Base-by-base conservation (phyloP, 129 eudicot genomes). In the Silybum marianum region DNA sequence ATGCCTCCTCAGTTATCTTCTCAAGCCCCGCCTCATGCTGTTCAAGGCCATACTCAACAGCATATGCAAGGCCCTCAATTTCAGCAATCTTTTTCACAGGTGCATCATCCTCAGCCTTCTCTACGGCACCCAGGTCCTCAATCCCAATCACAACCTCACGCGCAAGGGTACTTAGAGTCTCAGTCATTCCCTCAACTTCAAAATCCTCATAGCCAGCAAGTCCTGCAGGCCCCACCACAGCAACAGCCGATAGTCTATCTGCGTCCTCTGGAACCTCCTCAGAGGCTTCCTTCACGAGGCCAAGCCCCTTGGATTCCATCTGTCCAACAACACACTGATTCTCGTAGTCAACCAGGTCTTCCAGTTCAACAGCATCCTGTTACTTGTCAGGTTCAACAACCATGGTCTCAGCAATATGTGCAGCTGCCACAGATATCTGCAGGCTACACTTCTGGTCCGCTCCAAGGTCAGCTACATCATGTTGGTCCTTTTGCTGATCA, bases 31-130 rank as follows among this genome's bases (percentile, higher is more conserved):
- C 80, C 88, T 10, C 40, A 70, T 28, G 73, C 86, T 16, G 67
- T 74, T 32, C 93, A 85, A 79, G 78, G 90, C 69, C 87, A 79
- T 39, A 26, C 73, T 2, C 90, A 88, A 71, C 89, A 72, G 44
- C 79, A 78, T 7, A 28, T 83, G 80, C 93, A 85, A 77, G 75
- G 63, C 78, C 88, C 91, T 83, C 91, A 84, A 75, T 82, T 89
- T 84, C 91, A 83, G 81, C 96, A 91, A 70, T 75, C 88, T 34
- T 87, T 51, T 21, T 46, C 73, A 36, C 89, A 83, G 76, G 67
- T 79, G 79, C 86, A 82, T 62, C 86, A 82, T 38, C 82, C 39
- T 0, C 94, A 72, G 38, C 82, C 84, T 24, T 58, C 23, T 58
- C 66, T n/a, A 18, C 10, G 3, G 23, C 66, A 58, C 23, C 24